Conservation (phyloP, 2,329 filamentous ascomycete genomes). For the Exserohilum turcica region DNA sequence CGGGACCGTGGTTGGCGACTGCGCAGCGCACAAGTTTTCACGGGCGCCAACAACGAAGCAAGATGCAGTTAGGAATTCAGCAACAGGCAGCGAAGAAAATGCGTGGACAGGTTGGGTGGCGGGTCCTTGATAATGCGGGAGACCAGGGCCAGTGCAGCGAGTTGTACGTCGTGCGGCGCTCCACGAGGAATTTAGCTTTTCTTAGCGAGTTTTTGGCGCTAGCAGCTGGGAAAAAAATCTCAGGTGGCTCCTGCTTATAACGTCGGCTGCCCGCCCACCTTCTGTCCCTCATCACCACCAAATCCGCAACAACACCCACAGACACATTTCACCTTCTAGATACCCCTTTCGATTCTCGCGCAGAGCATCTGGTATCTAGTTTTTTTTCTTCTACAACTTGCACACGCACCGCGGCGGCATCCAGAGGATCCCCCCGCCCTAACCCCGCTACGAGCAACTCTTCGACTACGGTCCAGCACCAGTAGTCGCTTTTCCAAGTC, state of each 20-base stretch:
- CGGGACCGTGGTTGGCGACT: constrained; percentile 12
- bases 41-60: constrained; percentile 8
- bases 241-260: constrained; percentile 16
- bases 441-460: constrained; percentile 47
- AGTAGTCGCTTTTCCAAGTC: constrained; percentile 67
- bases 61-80: constrained; percentile 15
- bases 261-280: constrained; percentile 24
- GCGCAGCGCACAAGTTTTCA: constrained; percentile 7
- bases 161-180: constrained; percentile 2
- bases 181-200: constrained; percentile 2
- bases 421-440: constrained; percentile 49
- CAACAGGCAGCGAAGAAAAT: constrained; percentile 14
- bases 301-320: constrained; percentile 30
- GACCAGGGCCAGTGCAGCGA: not conserved
- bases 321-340: constrained; percentile 45
- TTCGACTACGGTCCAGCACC: constrained; percentile 61
- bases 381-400: constrained; percentile 36
- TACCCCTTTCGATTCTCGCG: constrained; percentile 52
- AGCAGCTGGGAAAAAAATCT: constrained; percentile 21
- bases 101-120: constrained; percentile 11
- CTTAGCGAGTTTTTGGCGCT: constrained; percentile 18
- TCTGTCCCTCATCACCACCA: constrained; percentile 35
- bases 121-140: not conserved
- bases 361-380: constrained; percentile 57
- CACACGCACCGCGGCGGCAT: constrained; percentile 46